Base-by-base conservation (phyloP, 2,329 filamentous ascomycete genomes). In the Periglandula ipomoeae region DNA sequence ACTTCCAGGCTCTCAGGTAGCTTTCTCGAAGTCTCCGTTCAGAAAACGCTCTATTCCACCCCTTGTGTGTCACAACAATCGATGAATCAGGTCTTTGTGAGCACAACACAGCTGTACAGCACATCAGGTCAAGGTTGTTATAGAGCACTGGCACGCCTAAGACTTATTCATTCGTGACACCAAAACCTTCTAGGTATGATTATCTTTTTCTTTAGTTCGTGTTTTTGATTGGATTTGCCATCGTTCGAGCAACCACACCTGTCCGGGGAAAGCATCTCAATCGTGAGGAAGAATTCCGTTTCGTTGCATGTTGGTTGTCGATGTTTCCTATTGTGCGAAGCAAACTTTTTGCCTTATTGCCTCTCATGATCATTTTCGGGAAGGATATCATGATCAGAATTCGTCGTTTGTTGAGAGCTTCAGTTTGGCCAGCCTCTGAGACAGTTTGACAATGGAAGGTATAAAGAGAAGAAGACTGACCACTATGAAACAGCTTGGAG, bases 401-500 rank as follows among this genome's bases (percentile, higher is more conserved):
- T 11, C 32, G 37, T 34, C 37, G 34, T 46, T 26, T 26, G 34
- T 38, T 6, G 20, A 13, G 9, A 41, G 19, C n/a, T 24, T 41
- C n/a, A 8, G 38, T 24, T 15, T 10, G 11, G 24, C 38, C 22
- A 24, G 19, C 17, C 7, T 19, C 22, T 26, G 34, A 38, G 23
- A 22, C 19, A 24, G 4, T 3, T 46, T 23, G n/a, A 27, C 13
- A 17, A 15, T 7, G 22, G n/a, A 3, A 23, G n/a, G 20, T 48
- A 43, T 48, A 48, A 48, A 48, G 39, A 48, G 46, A 47, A 41
- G 5, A n/a, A 42, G 3, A 26, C 46, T 47, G 23, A 47, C 46
- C 34, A 13, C 10, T 13, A 15, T 17, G 32, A 45, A 34, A 22
- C n/a, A 46, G 44, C 15, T 46, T 23, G 19, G 17, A 20, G 15